These are phyloP conservation scores for Epipyxis sp. DNA, from an alignment of 108 stramenopile genomes.

Conservation along the genomic window DNA sequence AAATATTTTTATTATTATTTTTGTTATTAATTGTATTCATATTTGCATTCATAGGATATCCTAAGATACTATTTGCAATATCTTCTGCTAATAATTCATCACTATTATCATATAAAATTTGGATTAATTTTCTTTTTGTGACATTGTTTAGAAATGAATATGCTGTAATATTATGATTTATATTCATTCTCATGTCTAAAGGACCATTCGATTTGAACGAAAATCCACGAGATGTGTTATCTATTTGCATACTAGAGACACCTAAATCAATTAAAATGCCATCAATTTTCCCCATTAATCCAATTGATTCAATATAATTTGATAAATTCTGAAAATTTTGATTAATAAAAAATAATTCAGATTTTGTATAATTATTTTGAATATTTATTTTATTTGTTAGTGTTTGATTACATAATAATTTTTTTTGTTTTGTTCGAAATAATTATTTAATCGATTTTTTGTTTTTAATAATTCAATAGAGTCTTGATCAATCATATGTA, in stretches of 20 bases:
- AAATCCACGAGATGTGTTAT: slow-evolving; percentile 80
- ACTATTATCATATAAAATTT: slow-evolving; percentile 81
- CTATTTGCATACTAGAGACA: slow-evolving; percentile 85
- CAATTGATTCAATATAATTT: slow-evolving; percentile 17
- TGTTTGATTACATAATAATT: too few relatives aligned
- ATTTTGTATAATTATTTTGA: too few relatives aligned
- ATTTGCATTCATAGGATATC: too few relatives aligned
- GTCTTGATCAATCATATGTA: too few relatives aligned
- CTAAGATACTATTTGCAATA: slow-evolving; percentile 60
- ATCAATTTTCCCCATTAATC: slow-evolving; percentile 59
- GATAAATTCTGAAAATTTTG: slow-evolving; percentile 25
- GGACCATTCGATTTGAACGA: slow-evolving; percentile 82
- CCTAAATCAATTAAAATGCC: slow-evolving; percentile 87
- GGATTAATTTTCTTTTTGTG: slow-evolving; percentile 40
- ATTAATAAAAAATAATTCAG: background rate
- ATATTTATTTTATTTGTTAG: too few relatives aligned
- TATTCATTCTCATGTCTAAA: slow-evolving; percentile 85
- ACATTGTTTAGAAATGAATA: background rate
- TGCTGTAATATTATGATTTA: background rate
- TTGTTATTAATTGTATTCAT: too few relatives aligned
- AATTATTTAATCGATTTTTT: too few relatives aligned
- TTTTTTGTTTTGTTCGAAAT: too few relatives aligned
- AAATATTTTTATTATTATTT: too few relatives aligned
- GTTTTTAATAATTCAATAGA: too few relatives aligned
- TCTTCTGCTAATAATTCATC: slow-evolving; percentile 72